Percentiles rank a stretch among this genome's conserved stretches.
Conservation (phyloP, 768 basidiomycete genomes). For the Lactifluus piperatus region DNA sequence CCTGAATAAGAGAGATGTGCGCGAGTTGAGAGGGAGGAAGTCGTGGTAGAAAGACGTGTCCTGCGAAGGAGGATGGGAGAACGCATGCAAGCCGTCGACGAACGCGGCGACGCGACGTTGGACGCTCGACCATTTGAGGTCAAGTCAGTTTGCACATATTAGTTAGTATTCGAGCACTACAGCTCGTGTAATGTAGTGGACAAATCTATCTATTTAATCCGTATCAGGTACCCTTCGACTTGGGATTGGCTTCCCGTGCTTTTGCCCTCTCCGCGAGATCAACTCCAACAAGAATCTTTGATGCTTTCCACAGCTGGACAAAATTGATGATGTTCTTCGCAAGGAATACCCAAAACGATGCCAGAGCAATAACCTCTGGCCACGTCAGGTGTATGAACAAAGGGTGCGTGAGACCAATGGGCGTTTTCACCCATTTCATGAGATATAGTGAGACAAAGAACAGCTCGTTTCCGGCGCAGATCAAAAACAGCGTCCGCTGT, state of each 20-base stretch:
- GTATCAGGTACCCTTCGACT: constrained; percentile 12
- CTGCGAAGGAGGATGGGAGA: constrained; percentile 30
- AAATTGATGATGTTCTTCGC: constrained; percentile 89
- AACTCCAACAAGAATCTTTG: constrained; percentile 88
- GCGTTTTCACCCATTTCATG: constrained; percentile 71
- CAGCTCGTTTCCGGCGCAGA: constrained; percentile 92
- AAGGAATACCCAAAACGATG: constrained; percentile 59
- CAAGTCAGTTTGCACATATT: not conserved
- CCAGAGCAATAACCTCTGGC: constrained; percentile 59
- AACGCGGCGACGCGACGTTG: not conserved
- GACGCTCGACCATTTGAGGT: not conserved
- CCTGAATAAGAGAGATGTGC: constrained; percentile 26
- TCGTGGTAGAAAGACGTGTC: constrained; percentile 28
- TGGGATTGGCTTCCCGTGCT: constrained; percentile 38
- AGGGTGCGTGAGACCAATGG: constrained; percentile 37
- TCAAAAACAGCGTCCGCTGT: constrained; percentile 79
- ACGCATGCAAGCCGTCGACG: constrained; percentile 28
- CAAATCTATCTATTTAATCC: constrained; percentile 2
- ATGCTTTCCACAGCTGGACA: constrained; percentile 98
- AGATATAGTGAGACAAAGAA: constrained; percentile 96
- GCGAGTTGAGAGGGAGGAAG: constrained; percentile 23
- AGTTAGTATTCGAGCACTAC: not conserved
- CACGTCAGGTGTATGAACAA: constrained; percentile 48
- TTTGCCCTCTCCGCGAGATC: constrained; percentile 80
- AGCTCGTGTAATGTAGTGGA: constrained; percentile 8